These are phyloP conservation scores for Cladobotryum mycophilum DNA, from an alignment of 2,329 filamentous ascomycete genomes.

Conservation along the genomic window DNA sequence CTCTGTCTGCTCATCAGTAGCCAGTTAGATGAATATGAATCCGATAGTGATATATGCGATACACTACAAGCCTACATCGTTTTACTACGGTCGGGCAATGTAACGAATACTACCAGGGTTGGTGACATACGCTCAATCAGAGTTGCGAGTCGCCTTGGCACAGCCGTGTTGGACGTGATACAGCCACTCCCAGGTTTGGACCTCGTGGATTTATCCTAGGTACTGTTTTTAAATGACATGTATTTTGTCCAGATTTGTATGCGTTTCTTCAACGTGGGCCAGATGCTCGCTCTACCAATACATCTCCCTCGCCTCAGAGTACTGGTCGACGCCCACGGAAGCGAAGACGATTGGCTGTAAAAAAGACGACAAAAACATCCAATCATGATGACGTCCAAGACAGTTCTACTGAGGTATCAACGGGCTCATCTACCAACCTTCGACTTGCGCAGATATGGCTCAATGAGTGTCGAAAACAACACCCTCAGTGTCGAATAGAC, in stretches of 20 bases:
- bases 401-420: not conserved
- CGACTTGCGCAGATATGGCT: slow-evolving; percentile 1
- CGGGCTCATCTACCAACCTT: not conserved
- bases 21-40: not conserved
- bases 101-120: not conserved
- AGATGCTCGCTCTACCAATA: not conserved
- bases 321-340: not conserved
- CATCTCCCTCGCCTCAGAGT: not conserved
- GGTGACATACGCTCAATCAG: not conserved
- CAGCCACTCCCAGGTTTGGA: not conserved
- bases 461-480: not conserved
- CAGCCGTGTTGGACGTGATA: not conserved
- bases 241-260: not conserved
- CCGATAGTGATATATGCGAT: not conserved
- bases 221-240: not conserved
- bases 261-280: not conserved
- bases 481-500: not conserved
- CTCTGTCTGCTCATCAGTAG: slow-evolving; percentile 2
- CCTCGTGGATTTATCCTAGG: not conserved
- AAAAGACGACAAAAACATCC: not conserved
- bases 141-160: not conserved
- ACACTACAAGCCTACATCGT: not conserved
- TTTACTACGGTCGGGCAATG: not conserved
- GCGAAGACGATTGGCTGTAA: not conserved
- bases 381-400: too few species aligned